Percentiles rank a stretch among this genome's conserved stretches.
Conservation (phyloP, 352 stramenopile species). For the Pythium rhizo-oryzae region DNA sequence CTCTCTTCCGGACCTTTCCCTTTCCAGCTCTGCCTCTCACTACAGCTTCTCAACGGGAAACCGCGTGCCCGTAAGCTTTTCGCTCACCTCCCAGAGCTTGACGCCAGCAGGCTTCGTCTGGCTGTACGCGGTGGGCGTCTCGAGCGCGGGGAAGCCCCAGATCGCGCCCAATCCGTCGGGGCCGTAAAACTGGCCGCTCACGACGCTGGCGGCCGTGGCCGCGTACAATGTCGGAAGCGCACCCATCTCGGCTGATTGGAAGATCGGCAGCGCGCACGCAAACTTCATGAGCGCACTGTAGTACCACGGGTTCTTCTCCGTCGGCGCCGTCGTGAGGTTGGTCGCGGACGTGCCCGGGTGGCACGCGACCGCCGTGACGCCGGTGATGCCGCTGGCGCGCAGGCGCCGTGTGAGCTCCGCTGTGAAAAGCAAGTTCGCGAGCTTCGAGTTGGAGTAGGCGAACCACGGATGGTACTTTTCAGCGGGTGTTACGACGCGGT, state of each 20-base stretch:
- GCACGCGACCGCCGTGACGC: slow-evolving; percentile 13
- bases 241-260: slow-evolving; percentile 35
- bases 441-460: slow-evolving; percentile 33
- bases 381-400: slow-evolving; percentile 21
- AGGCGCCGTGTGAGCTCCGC: slow-evolving; percentile 41
- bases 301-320: not conserved
- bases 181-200: slow-evolving; percentile 30
- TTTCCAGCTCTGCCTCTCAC: no score
- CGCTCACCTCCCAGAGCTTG: not conserved
- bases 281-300: slow-evolving; percentile 13
- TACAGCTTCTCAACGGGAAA: not conserved
- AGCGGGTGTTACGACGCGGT: slow-evolving; percentile 34
- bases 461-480: slow-evolving; percentile 37
- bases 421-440: slow-evolving; percentile 53
- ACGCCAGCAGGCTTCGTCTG: not conserved
- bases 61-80: not conserved
- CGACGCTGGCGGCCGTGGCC: slow-evolving; percentile 30
- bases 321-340: slow-evolving; percentile 19
- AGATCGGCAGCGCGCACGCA: slow-evolving; percentile 15
- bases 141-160: not conserved
- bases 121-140: not conserved
- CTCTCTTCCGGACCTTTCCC: no score
- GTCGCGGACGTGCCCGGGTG: slow-evolving; percentile 42
- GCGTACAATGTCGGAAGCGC: slow-evolving; percentile 49
- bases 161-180: slow-evolving; percentile 5